Evolutionary conservation across 768 basidiomycete species (phyloP).

Genomic region (Stropharia rugosoannulata): DNA sequence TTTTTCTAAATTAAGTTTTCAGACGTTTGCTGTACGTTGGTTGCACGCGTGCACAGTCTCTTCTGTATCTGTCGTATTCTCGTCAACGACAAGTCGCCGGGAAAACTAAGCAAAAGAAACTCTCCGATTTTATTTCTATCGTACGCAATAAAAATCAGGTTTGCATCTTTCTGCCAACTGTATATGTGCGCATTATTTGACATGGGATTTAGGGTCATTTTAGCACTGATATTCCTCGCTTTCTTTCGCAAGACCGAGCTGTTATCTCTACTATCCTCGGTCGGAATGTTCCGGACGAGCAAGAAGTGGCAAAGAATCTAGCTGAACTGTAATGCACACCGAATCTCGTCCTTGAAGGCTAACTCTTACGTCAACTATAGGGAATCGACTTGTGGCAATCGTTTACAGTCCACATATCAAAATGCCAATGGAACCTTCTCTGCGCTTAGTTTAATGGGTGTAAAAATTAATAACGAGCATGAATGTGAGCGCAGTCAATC

Average conservation of each 20-base stretch:
- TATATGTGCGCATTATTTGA: neutral
- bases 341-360: neutral
- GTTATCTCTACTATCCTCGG: constrained; percentile 56
- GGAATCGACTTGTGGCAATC: constrained; percentile 20
- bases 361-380: constrained; percentile 18
- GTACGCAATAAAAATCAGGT: constrained; percentile 44
- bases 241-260: constrained; percentile 41
- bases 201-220: constrained; percentile 38
- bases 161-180: constrained; percentile 11
- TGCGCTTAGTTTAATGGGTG: constrained; percentile 17
- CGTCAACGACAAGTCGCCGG: constrained; percentile 52
- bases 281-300: constrained; percentile 41
- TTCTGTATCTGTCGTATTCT: constrained; percentile 60
- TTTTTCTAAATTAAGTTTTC: constrained; percentile 4
- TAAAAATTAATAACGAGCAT: constrained; percentile 8
- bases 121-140: constrained; percentile 58
- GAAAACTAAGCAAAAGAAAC: constrained; percentile 44
- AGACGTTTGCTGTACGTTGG: constrained; percentile 88
- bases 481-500: neutral
- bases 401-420: constrained; percentile 15
- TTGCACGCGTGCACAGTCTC: constrained; percentile 79
- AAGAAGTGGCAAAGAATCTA: constrained; percentile 38
- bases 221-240: constrained; percentile 36
- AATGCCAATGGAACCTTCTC: constrained; percentile 12
- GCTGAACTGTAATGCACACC: constrained; percentile 47